Evolutionary conservation across 225 moss, liverwort and hornwort species (phyloP).

Genomic region (Pleurozium schreberi): DNA sequence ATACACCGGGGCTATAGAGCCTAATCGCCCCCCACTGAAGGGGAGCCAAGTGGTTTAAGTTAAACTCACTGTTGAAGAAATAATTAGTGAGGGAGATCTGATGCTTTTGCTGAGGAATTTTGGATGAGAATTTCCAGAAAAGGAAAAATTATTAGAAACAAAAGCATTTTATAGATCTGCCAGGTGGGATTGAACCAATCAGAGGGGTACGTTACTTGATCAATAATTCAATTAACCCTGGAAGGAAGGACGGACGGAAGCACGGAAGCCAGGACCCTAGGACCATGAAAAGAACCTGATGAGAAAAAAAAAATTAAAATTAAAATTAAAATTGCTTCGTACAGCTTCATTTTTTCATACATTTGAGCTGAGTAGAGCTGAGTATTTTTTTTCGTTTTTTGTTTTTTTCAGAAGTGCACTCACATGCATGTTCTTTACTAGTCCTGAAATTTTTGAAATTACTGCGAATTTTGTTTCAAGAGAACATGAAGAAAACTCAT

Average conservation of each 20-base stretch:
- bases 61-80: background rate
- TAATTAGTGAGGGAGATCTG: too few relatives aligned
- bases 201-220: too few relatives aligned
- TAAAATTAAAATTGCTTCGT: fast-evolving
- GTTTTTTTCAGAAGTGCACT: too few relatives aligned
- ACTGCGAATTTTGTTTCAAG: too few relatives aligned
- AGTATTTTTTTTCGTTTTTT: background rate
- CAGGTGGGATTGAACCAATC: too few relatives aligned
- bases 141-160: background rate
- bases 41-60: background rate
- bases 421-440: fast-evolving
- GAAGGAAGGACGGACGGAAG: background rate
- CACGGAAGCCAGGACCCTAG: background rate
- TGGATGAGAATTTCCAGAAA: background rate
- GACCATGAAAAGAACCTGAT: background rate
- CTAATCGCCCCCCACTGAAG: too few relatives aligned
- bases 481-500: too few relatives aligned
- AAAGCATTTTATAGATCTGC: too few relatives aligned
- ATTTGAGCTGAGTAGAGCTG: background rate
- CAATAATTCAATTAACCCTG: background rate
- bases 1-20: too few relatives aligned
- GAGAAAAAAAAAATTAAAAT: fast-evolving
- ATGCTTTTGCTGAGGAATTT: background rate
- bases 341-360: too few relatives aligned
- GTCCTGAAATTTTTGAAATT: too few relatives aligned